Percentiles rank a stretch among this genome's conserved stretches.
Conservation (phyloP, 2,329 filamentous ascomycete species). For the Fusarium sp. region DNA sequence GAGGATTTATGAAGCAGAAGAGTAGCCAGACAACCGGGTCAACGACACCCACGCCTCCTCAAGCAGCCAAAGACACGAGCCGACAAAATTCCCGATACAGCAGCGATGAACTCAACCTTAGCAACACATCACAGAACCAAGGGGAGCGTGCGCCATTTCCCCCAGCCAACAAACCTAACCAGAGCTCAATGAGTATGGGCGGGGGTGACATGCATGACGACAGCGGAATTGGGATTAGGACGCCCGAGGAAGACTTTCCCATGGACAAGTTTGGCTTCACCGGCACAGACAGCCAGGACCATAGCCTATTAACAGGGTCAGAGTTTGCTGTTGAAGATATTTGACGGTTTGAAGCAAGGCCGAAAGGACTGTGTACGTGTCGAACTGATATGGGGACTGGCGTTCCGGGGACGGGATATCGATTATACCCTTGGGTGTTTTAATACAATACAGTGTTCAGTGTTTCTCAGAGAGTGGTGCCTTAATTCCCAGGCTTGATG, state of each 20-base stretch:
- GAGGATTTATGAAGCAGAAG: slow-evolving; percentile 81
- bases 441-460: slow-evolving; percentile 39
- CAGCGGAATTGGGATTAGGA: slow-evolving; percentile 78
- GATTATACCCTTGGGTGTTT: slow-evolving; percentile 40
- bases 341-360: slow-evolving; percentile 16
- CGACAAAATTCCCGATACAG: slow-evolving; percentile 54
- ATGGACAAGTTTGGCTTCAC: slow-evolving; percentile 68
- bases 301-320: slow-evolving; percentile 48
- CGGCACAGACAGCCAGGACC: slow-evolving; percentile 50
- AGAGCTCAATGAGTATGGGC: slow-evolving; percentile 51
- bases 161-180: slow-evolving; percentile 55
- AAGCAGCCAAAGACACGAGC: slow-evolving; percentile 51
- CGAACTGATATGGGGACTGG: slow-evolving; percentile 24
- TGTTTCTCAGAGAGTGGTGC: slow-evolving; percentile 30
- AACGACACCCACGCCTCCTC: slow-evolving; percentile 47
- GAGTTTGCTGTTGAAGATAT: slow-evolving; percentile 44
- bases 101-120: slow-evolving; percentile 59
- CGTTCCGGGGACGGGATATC: slow-evolving; percentile 39
- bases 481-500: slow-evolving; percentile 44
- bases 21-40: slow-evolving; percentile 49
- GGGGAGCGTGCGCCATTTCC: slow-evolving; percentile 63
- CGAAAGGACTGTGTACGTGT: slow-evolving; percentile 1
- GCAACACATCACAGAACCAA: slow-evolving; percentile 60
- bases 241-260: slow-evolving; percentile 72
- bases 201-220: slow-evolving; percentile 71